Evolutionary conservation across 2,329 filamentous ascomycete genomes (phyloP).

Genomic region (Cyphellophora attinorum): DNA sequence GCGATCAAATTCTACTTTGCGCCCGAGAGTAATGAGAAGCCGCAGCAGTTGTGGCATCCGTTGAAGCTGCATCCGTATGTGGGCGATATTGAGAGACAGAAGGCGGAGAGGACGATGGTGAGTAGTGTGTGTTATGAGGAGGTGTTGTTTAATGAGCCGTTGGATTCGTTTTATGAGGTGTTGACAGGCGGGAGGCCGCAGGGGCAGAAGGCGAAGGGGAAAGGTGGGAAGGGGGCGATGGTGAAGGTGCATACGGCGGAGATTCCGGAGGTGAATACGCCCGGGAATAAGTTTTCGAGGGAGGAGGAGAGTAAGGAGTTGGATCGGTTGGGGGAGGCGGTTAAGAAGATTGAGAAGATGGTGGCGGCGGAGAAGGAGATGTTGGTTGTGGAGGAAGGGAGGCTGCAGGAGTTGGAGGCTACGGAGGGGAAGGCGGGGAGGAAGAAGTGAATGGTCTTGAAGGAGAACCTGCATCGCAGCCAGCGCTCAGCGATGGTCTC

Average conservation of each 20-base stretch:
- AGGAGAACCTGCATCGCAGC: too few species aligned
- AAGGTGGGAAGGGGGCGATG: conserved; percentile 42
- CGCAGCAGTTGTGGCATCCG: conserved; percentile 90
- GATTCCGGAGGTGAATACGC: conserved; percentile 58
- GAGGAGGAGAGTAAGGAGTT: conserved; percentile 62
- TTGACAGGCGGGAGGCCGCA: conserved; percentile 64
- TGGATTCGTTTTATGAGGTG: conserved; percentile 75
- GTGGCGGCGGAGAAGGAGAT: conserved; percentile 56
- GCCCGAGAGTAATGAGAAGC: conserved; percentile 80
- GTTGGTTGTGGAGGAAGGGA: conserved; percentile 52
- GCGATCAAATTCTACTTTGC: conserved; percentile 91
- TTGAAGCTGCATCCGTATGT: conserved; percentile 87
- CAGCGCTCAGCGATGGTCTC: too few species aligned
- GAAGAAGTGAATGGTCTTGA: conserved; percentile 20
- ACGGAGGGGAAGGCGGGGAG: conserved; percentile 26
- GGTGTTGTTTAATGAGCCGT: conserved; percentile 94
- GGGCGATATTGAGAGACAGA: conserved; percentile 63
- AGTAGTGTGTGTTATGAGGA: conserved; percentile 81
- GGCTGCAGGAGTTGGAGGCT: conserved; percentile 42
- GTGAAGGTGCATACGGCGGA: conserved; percentile 60
- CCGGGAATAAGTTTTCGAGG: conserved; percentile 62
- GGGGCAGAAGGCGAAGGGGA: conserved; percentile 34
- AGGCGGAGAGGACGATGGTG: conserved; percentile 55
- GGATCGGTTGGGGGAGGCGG: conserved; percentile 53
- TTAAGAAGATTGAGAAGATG: conserved; percentile 48